These are phyloP conservation scores for Globisporangium megalacanthum DNA, from an alignment of 352 stramenopile genomes.

Conservation along the genomic window DNA sequence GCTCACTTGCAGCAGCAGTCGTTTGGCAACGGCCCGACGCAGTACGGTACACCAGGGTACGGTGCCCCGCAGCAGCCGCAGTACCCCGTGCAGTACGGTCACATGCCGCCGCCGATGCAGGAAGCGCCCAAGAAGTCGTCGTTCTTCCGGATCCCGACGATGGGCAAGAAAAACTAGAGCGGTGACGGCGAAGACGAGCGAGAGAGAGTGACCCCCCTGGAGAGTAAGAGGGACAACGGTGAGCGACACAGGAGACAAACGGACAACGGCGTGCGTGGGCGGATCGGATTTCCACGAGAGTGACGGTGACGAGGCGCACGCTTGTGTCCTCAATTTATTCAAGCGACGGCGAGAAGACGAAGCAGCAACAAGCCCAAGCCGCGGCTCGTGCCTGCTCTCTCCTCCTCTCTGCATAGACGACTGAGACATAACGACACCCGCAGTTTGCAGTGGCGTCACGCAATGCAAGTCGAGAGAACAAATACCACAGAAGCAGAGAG, in stretches of 20 bases:
- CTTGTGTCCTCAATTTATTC: conserved; percentile 1
- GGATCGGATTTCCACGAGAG: no score
- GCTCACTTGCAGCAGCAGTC: conserved; percentile 15
- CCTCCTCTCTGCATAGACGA: background rate
- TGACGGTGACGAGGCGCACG: background rate
- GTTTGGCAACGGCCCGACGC: conserved; percentile 15
- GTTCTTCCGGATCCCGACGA: conserved; percentile 60
- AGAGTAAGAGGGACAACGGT: no score
- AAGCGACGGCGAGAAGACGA: conserved; percentile 1
- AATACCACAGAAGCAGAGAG: background rate
- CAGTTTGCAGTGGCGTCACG: background rate
- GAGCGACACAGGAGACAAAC: no score
- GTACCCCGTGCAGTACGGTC: conserved; percentile 51
- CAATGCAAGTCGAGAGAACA: background rate
- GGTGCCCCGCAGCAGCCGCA: conserved; percentile 33
- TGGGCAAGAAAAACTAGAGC: conserved; percentile 72
- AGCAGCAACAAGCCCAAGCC: background rate
- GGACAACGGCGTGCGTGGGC: no score
- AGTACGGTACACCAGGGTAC: conserved; percentile 24
- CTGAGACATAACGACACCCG: background rate
- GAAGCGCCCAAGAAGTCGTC: conserved; percentile 60
- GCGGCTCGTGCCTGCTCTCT: background rate
- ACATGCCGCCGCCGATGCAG: conserved; percentile 50
- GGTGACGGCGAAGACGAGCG: background rate
- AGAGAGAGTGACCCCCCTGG: background rate